Conservation (phyloP, 257 asterid genomes). For the Lycium barbarum region DNA sequence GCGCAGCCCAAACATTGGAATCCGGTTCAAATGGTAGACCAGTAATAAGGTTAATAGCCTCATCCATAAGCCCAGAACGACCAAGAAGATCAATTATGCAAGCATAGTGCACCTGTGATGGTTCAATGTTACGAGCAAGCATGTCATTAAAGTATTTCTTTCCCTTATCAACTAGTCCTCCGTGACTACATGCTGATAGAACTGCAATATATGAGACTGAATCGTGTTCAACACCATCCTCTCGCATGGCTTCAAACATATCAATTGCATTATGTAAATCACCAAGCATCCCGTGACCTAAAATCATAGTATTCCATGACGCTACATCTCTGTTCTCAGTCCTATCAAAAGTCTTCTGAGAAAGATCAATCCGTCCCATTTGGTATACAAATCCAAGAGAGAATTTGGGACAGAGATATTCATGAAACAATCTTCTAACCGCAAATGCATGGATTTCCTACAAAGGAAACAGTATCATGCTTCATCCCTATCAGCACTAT, state of each 20-base stretch:
- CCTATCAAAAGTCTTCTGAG: conserved; percentile 55
- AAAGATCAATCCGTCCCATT: conserved; percentile 65
- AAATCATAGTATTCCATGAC: conserved; percentile 79
- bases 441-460: conserved; percentile 72
- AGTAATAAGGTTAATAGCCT: conserved; percentile 58
- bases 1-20: conserved; percentile 72
- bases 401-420: conserved; percentile 73
- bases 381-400: conserved; percentile 65
- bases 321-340: conserved; percentile 60
- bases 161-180: conserved; percentile 66
- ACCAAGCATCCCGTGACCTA: conserved; percentile 76
- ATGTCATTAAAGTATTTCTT: conserved; percentile 55
- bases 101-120: conserved; percentile 75
- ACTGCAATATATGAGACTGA: conserved; percentile 67
- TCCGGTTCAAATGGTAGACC: conserved; percentile 50
- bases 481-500: conserved; percentile 59
- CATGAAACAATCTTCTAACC: conserved; percentile 51
- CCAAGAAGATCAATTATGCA: conserved; percentile 90
- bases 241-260: conserved; percentile 65
- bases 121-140: conserved; percentile 57
- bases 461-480: conserved; percentile 60
- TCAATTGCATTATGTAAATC: conserved; percentile 58
- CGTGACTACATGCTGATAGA: conserved; percentile 77
- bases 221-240: conserved; percentile 56
- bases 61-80: conserved; percentile 68